Evolutionary conservation across 2,329 filamentous ascomycete species (phyloP), one percentile per base, ranked within the genome.

Genomic region (Calonectria leucothoes): DNA sequence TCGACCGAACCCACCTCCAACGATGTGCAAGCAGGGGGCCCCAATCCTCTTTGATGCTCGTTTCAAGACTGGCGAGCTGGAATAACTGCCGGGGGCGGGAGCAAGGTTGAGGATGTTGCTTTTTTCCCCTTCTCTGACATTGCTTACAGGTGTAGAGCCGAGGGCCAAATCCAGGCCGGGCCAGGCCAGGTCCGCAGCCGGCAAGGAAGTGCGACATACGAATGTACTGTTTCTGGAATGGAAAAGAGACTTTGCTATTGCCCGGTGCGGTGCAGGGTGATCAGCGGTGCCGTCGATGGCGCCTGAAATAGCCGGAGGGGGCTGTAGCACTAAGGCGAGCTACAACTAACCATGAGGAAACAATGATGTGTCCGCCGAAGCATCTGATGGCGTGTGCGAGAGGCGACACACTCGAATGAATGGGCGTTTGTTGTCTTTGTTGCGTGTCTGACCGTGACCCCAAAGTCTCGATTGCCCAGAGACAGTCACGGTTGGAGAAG

Each of bases 141-240:
- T 52, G 64, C 52, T 70, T 48, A 61, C 48, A 49, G 68, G 59
- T 74, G 64, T 69, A 25, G 65, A 69, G 55, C 64, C 61, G 45
- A 68, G 55, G 48, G 57, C 29, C 45, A 70, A 33, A 64, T 25
- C 23, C 55, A 73, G 25, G 64, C 27, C 48, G 42, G 59, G 72
- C 75, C n/a, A n/a, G n/a, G n/a, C n/a, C n/a, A n/a, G n/a, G n/a
- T n/a, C n/a, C 27, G 57, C 23, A 55, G 45, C 31, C 45, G 75
- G 75, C 70, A 77, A 77, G 74, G 72, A 72, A 57, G 37, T 61
- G 70, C 27, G 59, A 63, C 65, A 74, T 65, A 74, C 68, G 71
- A 71, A 73, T 67, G 69, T 72, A 66, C 66, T 65, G 74, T 76
- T 78, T 76, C 76, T 79, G 77, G 77, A 77, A 79, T 74, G 35